Conservation (phyloP, 352 stramenopile genomes). For the Phytophthora ramorum region DNA sequence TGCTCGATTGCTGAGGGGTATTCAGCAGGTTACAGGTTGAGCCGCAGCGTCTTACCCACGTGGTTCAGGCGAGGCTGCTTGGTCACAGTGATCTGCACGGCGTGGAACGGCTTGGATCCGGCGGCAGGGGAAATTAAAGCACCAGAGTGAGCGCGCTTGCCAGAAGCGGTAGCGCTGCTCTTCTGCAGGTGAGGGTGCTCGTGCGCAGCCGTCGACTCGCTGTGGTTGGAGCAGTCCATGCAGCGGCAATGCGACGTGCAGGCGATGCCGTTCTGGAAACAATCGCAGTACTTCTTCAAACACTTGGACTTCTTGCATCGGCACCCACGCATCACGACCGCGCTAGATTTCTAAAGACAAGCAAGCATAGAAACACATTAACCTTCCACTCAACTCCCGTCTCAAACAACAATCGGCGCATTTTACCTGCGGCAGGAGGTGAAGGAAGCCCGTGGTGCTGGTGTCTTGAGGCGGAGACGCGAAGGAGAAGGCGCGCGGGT, state of each 20-base stretch:
- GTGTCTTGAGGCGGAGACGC: conserved; percentile 42
- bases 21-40: conserved; percentile 44
- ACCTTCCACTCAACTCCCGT: background rate
- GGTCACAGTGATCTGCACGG: conserved; percentile 71
- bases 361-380: conserved; percentile 8
- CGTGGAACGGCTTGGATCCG: conserved; percentile 50
- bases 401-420: background rate
- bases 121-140: background rate
- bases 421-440: conserved; percentile 68
- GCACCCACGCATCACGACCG: conserved; percentile 87
- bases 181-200: conserved; percentile 46
- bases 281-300: conserved; percentile 99
- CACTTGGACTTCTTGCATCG: conserved; percentile 98
- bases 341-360: conserved; percentile 60
- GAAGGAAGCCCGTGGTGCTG: conserved; percentile 59
- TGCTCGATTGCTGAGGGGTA: background rate
- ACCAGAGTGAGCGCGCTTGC: conserved; percentile 13
- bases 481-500: conserved; percentile 80
- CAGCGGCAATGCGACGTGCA: conserved; percentile 96
- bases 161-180: conserved; percentile 1
- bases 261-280: conserved; percentile 93
- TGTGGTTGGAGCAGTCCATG: conserved; percentile 94
- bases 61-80: conserved; percentile 73
- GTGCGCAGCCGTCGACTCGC: conserved; percentile 31
- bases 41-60: conserved; percentile 63